Evolutionary conservation across 108 stramenopile species (phyloP).

Genomic region (Skeletonema menzelii): DNA sequence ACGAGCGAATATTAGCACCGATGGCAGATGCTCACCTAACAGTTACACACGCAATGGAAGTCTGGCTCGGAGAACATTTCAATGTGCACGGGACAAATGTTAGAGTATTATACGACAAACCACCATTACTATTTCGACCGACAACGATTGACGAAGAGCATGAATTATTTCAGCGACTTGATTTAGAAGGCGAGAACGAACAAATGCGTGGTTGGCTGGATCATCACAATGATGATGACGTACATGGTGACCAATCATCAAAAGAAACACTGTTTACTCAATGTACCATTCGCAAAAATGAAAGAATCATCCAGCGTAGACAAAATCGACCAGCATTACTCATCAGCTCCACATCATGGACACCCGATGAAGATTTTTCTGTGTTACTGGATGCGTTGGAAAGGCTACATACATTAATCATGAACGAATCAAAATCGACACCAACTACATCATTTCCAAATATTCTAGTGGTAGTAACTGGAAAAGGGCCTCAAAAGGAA

Average conservation of each 20-base stretch:
- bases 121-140: conserved; percentile 84
- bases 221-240: conserved; percentile 18
- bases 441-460: conserved; percentile 18
- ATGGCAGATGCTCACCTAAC: conserved; percentile 86
- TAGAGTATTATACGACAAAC: conserved; percentile 88
- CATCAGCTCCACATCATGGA: conserved; percentile 96
- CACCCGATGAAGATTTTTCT: conserved; percentile 98
- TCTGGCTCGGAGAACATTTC: conserved; percentile 81
- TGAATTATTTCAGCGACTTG: conserved; percentile 56
- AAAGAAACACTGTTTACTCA: conserved; percentile 72
- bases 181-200: conserved; percentile 14
- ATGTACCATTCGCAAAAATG: neutral
- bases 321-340: conserved; percentile 83
- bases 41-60: conserved; percentile 90
- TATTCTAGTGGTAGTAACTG: conserved; percentile 91
- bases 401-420: conserved; percentile 57
- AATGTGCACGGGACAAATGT: conserved; percentile 33
- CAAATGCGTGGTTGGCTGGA: conserved; percentile 8
- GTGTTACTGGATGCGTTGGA: conserved; percentile 88
- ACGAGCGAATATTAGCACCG: conserved; percentile 79
- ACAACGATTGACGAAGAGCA: conserved; percentile 69
- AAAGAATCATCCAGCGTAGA: conserved; percentile 34
- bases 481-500: conserved; percentile 94
- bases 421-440: neutral
- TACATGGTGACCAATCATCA: conserved; percentile 7